Evolutionary conservation across 345 rosid species (phyloP), one percentile per base, ranked within the genome.

Genomic region (Eucalyptus cloeziana): DNA sequence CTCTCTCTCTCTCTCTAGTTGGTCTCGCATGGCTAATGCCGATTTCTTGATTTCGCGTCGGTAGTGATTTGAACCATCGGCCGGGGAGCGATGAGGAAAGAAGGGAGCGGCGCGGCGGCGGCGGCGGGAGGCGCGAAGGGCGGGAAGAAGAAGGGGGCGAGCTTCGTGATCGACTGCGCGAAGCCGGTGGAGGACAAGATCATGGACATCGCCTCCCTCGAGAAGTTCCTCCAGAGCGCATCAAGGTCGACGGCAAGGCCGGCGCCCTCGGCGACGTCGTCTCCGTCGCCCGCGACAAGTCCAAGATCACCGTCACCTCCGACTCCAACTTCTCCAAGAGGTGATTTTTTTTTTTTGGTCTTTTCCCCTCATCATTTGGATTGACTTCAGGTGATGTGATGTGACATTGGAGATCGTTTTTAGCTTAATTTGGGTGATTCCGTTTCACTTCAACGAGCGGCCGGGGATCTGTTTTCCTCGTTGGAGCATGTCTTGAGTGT

Each of bases 211-310:
- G 93, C 92, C 89, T 93, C 94, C 31, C 93, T 93, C 21, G 94
- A 93, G 54, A 93, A 93, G 88, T 93, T 93, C 90, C 93, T 93
- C 87, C 94, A 93, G 91, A 93, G 88, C 89, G 94, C 51, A 93
- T 93, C 92, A 93, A 93, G 92, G 93, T 93, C 76, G 94, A 92
- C 76, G 94, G 93, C 88, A 93, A 93, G 86, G 92, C 94, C 58
- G 94, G 94, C 4, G 92, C 92, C 69, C 92, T 93, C 86, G 94
- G 93, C 37, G 94, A 93, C 56, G 87, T 90, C 87, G 86, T 93
- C 79, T 33, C 92, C 43, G 91, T 93, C 89, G 58, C 90, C 64
- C 92, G 93, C 22, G 94, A 93, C n/a, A 93, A 93, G 90, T 87
- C 89, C 47, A 93, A 93, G 88, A 91, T 92, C 87, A 90, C 90